Percentiles rank a stretch among this genome's conserved stretches.
Evolutionary conservation across 148 eudicot species (phyloP).

Genomic region (Chenopodium berlandieri): DNA sequence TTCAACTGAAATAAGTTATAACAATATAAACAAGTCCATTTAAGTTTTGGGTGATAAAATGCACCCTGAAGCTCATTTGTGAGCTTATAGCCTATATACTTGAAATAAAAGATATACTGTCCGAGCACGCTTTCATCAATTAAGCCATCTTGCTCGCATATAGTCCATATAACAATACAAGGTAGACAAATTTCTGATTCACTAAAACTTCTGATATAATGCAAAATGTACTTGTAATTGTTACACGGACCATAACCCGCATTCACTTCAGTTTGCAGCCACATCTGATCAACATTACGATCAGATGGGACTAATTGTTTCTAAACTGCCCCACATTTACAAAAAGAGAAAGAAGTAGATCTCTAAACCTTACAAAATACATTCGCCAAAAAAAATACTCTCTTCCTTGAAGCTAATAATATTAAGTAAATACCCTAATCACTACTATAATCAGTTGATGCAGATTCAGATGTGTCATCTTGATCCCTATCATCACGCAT

Average conservation of each 20-base stretch:
- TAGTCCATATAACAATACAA: no score
- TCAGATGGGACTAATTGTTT: background rate
- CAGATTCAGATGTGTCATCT: slow-evolving; percentile 42
- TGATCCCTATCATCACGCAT: slow-evolving; percentile 16
- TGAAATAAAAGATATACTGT: no score
- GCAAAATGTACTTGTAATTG: background rate
- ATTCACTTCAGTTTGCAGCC: background rate
- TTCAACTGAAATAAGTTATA: no score
- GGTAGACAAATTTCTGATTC: background rate
- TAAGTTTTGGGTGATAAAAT: no score
- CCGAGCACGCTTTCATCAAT: no score
- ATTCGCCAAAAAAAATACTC: slow-evolving; percentile 3
- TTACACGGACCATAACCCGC: background rate
- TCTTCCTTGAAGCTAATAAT: background rate
- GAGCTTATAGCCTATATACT: no score
- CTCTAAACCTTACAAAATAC: slow-evolving; percentile 10
- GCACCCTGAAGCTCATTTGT: no score
- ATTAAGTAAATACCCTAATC: slow-evolving; percentile 7
- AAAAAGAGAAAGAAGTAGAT: background rate
- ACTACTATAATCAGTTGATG: slow-evolving; percentile 61
- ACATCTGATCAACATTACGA: background rate
- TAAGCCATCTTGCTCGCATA: no score
- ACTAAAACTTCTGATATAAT: background rate
- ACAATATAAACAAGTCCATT: no score
- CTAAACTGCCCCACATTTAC: slow-evolving; percentile 14